Conservation (phyloP, 1,139 yeast species). For the Candida tunisiensis region DNA sequence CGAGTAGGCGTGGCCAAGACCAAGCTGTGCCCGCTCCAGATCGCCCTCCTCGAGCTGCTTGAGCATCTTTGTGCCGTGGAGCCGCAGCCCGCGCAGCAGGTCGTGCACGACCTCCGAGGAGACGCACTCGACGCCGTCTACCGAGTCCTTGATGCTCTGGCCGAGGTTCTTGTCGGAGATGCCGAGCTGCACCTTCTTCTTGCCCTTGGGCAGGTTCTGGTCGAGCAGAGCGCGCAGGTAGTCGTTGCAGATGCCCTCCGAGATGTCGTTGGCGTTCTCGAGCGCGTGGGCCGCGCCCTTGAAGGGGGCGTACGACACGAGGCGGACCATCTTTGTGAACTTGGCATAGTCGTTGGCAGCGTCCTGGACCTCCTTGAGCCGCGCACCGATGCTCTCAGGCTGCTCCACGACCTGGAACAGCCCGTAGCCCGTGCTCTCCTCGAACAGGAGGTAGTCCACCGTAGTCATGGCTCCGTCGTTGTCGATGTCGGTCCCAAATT, state of each 20-base stretch:
- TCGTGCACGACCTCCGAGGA: slow-evolving; percentile 91
- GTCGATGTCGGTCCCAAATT: neutral
- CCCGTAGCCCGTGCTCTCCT: slow-evolving; percentile 98
- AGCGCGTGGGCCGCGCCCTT: slow-evolving; percentile 98
- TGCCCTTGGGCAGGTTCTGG: slow-evolving; percentile 77
- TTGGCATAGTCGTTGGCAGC: slow-evolving; percentile 75
- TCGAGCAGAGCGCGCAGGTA: slow-evolving; percentile 80
- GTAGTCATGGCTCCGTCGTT: slow-evolving; percentile 2
- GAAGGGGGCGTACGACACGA: slow-evolving; percentile 94
- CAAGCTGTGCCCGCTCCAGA: slow-evolving; percentile 93
- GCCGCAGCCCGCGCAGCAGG: slow-evolving; percentile 86
- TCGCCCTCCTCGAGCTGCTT: slow-evolving; percentile 92
- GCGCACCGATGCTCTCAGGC: slow-evolving; percentile 87
- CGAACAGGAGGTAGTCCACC: slow-evolving; percentile 83
- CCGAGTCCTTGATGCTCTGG: slow-evolving; percentile 82
- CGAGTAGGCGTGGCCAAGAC: slow-evolving; percentile 97
- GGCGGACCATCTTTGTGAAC: slow-evolving; percentile 85
- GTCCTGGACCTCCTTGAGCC: slow-evolving; percentile 86
- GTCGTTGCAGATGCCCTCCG: slow-evolving; percentile 93
- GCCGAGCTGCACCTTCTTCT: slow-evolving; percentile 53
- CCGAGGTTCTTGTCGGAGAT: slow-evolving; percentile 93
- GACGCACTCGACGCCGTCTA: slow-evolving; percentile 81
- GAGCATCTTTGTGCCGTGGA: slow-evolving; percentile 74
- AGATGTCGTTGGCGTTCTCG: slow-evolving; percentile 94
- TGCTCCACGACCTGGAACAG: slow-evolving; percentile 85